A percentile compares a stretch with the other conserved stretches of the same genome.
phyloP scores from a whole-genome alignment of 208 protist genomes.

The Acanthamoeba divionensis region DNA sequence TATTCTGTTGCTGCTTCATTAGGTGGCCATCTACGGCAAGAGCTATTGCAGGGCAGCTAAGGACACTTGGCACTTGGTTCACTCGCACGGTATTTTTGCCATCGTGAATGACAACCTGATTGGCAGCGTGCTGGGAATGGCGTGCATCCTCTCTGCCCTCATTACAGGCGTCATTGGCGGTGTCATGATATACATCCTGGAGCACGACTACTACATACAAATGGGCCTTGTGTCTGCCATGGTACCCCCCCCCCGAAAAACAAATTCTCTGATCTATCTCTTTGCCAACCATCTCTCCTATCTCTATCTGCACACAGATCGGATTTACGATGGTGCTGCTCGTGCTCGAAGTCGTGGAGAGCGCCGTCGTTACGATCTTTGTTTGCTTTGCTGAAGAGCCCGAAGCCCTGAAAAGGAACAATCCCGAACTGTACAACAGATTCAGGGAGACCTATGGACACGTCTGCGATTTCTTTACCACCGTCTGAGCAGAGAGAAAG shows the following conservation, averaged over 20 bases:
- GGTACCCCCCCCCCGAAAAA: neutral
- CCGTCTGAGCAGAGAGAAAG: no score
- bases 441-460: slow-evolving; percentile 47
- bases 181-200: neutral
- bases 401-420: slow-evolving; percentile 3
- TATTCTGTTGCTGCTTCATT: neutral
- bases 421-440: slow-evolving; percentile 59
- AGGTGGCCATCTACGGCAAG: slow-evolving; percentile 69
- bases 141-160: slow-evolving; percentile 27
- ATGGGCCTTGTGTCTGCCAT: neutral
- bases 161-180: neutral
- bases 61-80: slow-evolving; percentile 54
- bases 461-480: neutral
- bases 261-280: neutral
- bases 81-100: slow-evolving; percentile 16
- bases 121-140: slow-evolving; percentile 1
- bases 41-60: slow-evolving; percentile 49
- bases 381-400: slow-evolving; percentile 68
- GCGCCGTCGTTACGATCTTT: slow-evolving; percentile 61
- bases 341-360: slow-evolving; percentile 62
- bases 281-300: neutral
- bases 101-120: slow-evolving; percentile 59
- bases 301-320: neutral
- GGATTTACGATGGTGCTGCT: slow-evolving; percentile 55
- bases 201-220: neutral